These are phyloP conservation scores for Mycena metata DNA, from an alignment of 768 basidiomycete species.

Conservation along the genomic window DNA sequence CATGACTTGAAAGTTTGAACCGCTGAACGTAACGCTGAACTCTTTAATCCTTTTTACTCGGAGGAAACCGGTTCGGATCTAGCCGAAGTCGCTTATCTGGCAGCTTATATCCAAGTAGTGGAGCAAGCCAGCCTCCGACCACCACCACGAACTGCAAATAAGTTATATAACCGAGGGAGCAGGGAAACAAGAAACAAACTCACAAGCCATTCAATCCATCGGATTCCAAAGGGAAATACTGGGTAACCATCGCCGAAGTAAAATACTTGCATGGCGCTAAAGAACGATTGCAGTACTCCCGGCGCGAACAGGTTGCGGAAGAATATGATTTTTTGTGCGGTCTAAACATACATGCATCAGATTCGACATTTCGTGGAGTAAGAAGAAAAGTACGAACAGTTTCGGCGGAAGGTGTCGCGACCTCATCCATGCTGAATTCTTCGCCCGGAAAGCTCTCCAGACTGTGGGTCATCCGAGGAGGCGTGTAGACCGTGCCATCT, in stretches of 20 bases:
- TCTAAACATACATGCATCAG: neutral
- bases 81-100: slow-evolving; percentile 12
- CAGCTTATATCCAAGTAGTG: slow-evolving; percentile 5
- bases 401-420: neutral
- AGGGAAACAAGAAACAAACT: neutral
- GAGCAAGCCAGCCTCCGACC: slow-evolving; percentile 10
- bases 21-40: no score
- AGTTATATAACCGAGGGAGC: no score
- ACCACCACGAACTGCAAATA: slow-evolving; percentile 8
- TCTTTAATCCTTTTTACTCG: slow-evolving; percentile 5
- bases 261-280: slow-evolving; percentile 14
- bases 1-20: no score
- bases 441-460: slow-evolving; percentile 1
- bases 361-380: no score
- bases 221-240: neutral
- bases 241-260: slow-evolving; percentile 18
- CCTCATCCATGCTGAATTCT: slow-evolving; percentile 15
- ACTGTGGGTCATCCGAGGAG: neutral
- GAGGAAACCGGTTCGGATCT: slow-evolving; percentile 14
- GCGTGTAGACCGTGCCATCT: neutral
- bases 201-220: slow-evolving; percentile 15
- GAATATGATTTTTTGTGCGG: slow-evolving; percentile 8
- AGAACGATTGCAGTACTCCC: slow-evolving; percentile 1
- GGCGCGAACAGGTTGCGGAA: slow-evolving; percentile 19
- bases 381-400: neutral